A percentile compares a stretch with the other conserved stretches of the same genome.
phyloP scores from a whole-genome alignment of 2,329 filamentous ascomycete species.

The Claviceps pusilla region DNA sequence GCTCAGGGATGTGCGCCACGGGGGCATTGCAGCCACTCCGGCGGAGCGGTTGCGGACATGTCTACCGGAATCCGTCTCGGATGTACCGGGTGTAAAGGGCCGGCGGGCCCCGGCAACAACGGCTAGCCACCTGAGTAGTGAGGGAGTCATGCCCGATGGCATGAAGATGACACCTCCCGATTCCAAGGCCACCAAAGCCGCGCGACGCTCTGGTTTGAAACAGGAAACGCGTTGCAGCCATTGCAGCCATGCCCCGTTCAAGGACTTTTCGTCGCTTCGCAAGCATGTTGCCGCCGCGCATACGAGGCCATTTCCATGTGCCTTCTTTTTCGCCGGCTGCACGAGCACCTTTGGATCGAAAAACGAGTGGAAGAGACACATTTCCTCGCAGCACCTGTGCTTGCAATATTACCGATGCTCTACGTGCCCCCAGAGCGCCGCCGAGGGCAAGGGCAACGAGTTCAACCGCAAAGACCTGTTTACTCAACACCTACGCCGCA shows the following conservation, averaged over 20 bases:
- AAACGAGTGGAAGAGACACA: slow-evolving; percentile 96
- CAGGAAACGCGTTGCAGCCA: slow-evolving; percentile 46
- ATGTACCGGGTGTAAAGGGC: slow-evolving; percentile 14
- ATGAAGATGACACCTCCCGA: slow-evolving; percentile 10
- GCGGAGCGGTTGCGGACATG: slow-evolving; percentile 22
- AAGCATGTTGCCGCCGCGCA: slow-evolving; percentile 56
- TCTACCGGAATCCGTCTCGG: slow-evolving; percentile 23
- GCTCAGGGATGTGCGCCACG: slow-evolving; percentile 45
- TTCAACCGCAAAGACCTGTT: slow-evolving; percentile 96
- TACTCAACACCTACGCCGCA: slow-evolving; percentile 81
- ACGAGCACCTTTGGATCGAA: slow-evolving; percentile 74
- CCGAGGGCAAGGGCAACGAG: slow-evolving; percentile 46
- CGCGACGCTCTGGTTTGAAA: slow-evolving; percentile 35
- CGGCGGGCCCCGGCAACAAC: slow-evolving; percentile 13
- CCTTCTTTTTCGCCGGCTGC: slow-evolving; percentile 74
- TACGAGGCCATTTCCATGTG: slow-evolving; percentile 66
- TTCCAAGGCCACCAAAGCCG: slow-evolving; percentile 24
- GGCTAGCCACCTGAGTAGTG: slow-evolving; percentile 17
- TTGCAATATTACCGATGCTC: slow-evolving; percentile 51
- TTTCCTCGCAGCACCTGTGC: slow-evolving; percentile 75
- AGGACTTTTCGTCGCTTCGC: slow-evolving; percentile 48
- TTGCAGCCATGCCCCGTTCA: slow-evolving; percentile 51
- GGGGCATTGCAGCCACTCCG: slow-evolving; percentile 29
- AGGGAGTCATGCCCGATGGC: slow-evolving; percentile 11
- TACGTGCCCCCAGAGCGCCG: slow-evolving; percentile 37